Evolutionary conservation across 169 alveolate species (phyloP), one percentile per base, ranked within the genome.

Genomic region (Plasmodium adleri): DNA sequence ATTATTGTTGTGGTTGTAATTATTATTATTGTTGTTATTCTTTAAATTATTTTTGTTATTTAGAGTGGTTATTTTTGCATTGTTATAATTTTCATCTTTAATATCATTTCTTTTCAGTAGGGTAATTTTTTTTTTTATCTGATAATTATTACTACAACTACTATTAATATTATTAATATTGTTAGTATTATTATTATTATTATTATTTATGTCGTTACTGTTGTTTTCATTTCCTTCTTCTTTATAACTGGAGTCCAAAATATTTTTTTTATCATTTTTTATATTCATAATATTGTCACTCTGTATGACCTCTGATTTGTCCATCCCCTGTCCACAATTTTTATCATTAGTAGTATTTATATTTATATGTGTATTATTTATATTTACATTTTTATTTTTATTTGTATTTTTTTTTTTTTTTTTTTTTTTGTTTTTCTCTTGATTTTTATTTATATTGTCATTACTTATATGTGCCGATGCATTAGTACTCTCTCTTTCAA

Each of bases 101-200:
- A 75, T 28, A 20, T 75, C 88, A 22, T 75, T 75, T 67, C 88
- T 45, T 39, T 63, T 75, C 9, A 75, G 43, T 4, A 75, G 72
- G 6, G 64, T 64, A 9, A 75, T 63, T 63, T 75, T 75, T 47
- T 75, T 75, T 39, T 63, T 75, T 22, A 43, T n/a, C 45, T 5
- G 8, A 32, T 32, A 32, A 32, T 32, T 32, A 45, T 54, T 6
- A 26, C 22, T 13, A 8, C 24, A 28, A 66, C 54, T 66, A 4
- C 28, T 24, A n/a, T 22, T 13, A 17, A 54, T 13, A 32, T 28
- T 0, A 32, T 32, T 4, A 32, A 32, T 32, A 32, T 26, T 26
- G 1, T 26, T 26, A 45, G 28, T 5, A 24, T 10, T 13, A 8
- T 22, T 20, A 66, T 9, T 66, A 4, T 66, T 62, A n/a, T 22